Evolutionary conservation across 2,329 filamentous ascomycete genomes (phyloP), one percentile per base, ranked within the genome.

Genomic region (Diaporthe batatas): DNA sequence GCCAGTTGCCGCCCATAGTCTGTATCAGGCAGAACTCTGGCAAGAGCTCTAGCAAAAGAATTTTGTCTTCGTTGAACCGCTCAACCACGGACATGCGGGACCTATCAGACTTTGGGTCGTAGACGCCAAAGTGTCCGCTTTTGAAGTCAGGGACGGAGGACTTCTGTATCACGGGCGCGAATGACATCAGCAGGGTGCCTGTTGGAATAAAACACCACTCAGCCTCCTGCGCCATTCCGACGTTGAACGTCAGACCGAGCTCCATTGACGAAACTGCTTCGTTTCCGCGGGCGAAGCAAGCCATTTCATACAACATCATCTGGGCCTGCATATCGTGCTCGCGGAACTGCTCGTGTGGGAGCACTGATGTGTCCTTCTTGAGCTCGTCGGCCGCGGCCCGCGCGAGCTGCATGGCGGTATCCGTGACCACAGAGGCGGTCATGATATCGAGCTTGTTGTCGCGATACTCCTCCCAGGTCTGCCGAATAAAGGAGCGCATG

Each of bases 391-490:
- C 18, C 11, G 57, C 57, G 23, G 57, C 57, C 7, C 23, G 23
- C 10, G 57, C 57, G 21, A 62, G 23, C 36, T 62, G 57, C 14
- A 62, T 8, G 5, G 57, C 57, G 8, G 57, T 62, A 12, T 62
- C 57, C 29, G 57, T 62, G 6, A 62, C 57, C 23, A 62, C 23
- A 12, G 57, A 62, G 29, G 57, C 57, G 14, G 57, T 44, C 57
- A 62, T 62, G 36, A 44, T 4, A 23, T 62, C 39, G 23, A 62
- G 36, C 23, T 62, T 62, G 36, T 39, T 62, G 16, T 62, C 57
- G 57, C 36, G 57, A 8, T 62, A 62, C 14, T 62, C 57, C 23
- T 62, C 57, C 57, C 57, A 62, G 36, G 57, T 62, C 23, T 62
- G 57, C 8, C 18, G 25, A 5, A 62, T 44, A 36, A 62, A 62